These are phyloP conservation scores for Solanum lignicaule DNA, from an alignment of 257 asterid species.

Conservation along the genomic window DNA sequence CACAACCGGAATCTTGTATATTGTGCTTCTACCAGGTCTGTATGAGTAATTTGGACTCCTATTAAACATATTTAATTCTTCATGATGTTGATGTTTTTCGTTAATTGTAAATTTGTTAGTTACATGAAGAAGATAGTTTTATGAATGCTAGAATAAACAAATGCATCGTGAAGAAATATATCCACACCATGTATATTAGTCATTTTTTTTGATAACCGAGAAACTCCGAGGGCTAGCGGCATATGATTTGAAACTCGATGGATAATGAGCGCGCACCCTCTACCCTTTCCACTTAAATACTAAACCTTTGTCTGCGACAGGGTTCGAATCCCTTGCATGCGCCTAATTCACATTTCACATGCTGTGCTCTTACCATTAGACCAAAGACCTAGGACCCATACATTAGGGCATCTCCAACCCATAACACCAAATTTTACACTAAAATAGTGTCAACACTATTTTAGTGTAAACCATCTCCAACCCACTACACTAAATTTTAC, in stretches of 20 bases:
- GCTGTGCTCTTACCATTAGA: background rate
- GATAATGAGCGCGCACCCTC: background rate
- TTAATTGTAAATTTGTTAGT: background rate
- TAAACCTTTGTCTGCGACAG: background rate
- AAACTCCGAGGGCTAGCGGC: background rate
- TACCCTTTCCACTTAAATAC: background rate
- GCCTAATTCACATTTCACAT: background rate
- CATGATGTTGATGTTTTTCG: background rate
- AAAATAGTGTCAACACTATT: no score
- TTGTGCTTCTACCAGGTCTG: conserved; percentile 93
- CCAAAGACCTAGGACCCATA: background rate
- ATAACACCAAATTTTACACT: background rate
- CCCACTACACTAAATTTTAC: background rate
- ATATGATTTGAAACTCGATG: background rate
- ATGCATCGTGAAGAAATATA: background rate
- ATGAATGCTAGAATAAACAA: background rate
- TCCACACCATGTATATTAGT: background rate
- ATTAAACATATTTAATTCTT: background rate
- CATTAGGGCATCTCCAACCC: background rate
- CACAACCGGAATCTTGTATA: conserved; percentile 84
- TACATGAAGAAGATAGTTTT: background rate
- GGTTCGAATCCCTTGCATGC: background rate
- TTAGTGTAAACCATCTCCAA: background rate
- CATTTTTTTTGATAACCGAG: background rate
- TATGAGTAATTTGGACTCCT: background rate